These are phyloP conservation scores for Schizosaccharomyces cryophilus DNA, from an alignment of 805 yeast genomes.

Conservation along the genomic window DNA sequence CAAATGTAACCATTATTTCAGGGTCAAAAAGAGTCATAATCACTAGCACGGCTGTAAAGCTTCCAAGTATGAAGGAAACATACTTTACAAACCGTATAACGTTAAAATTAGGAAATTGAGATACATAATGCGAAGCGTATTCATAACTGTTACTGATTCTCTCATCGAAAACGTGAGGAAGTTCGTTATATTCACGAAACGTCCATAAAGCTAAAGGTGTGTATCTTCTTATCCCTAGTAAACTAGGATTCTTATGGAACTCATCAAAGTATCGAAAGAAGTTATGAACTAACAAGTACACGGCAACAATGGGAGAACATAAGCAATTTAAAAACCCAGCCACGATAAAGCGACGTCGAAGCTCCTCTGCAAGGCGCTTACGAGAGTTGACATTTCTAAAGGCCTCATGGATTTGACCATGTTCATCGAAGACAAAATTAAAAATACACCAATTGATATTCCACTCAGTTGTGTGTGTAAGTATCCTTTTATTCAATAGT, in stretches of 20 bases:
- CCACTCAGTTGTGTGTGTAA: constrained; percentile 87
- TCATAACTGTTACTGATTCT: constrained; percentile 54
- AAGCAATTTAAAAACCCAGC: constrained; percentile 70
- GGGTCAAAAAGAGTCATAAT: constrained; percentile 59
- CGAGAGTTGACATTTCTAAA: constrained; percentile 52
- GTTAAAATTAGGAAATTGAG: constrained; percentile 75
- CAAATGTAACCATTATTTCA: constrained; percentile 74
- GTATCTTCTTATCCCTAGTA: constrained; percentile 62
- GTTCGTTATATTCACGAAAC: constrained; percentile 77
- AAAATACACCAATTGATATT: constrained; percentile 67
- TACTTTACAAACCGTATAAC: constrained; percentile 20
- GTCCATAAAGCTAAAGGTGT: constrained; percentile 92
- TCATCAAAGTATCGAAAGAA: constrained; percentile 85
- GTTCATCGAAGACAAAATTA: constrained; percentile 60
- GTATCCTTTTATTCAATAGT: constrained; percentile 17
- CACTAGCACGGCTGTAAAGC: constrained; percentile 71
- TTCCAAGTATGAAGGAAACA: constrained; percentile 51
- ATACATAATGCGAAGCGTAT: constrained; percentile 59
- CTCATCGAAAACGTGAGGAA: constrained; percentile 65
- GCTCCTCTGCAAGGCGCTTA: constrained; percentile 28
- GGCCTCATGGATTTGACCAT: constrained; percentile 54
- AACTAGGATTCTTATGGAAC: constrained; percentile 65
- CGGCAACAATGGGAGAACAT: constrained; percentile 63
- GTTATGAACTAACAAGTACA: constrained; percentile 58
- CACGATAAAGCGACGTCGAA: constrained; percentile 55